A percentile compares a stretch with the other conserved stretches of the same genome.
phyloP scores from a whole-genome alignment of 176 grass and related monocot genomes.

The Cenchrus americanus region DNA sequence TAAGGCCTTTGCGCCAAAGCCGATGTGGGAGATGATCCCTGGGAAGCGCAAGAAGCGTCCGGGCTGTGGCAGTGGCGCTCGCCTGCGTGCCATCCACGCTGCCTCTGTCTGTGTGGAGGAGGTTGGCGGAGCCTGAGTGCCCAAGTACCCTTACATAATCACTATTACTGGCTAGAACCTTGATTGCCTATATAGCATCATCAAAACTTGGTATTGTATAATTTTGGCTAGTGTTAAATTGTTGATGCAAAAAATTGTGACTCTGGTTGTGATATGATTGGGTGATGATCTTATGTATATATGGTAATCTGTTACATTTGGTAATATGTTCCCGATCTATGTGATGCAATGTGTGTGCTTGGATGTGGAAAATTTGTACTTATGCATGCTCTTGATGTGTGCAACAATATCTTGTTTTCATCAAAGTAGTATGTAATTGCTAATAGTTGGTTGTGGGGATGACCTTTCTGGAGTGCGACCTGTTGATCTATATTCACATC shows the following conservation, averaged over 20 bases:
- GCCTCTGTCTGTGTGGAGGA: slow-evolving; percentile 34
- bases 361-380: slow-evolving; percentile 26
- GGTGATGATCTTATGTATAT: slow-evolving; percentile 43
- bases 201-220: slow-evolving; percentile 49
- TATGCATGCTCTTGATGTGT: neutral
- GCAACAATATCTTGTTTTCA: neutral
- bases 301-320: slow-evolving; percentile 19
- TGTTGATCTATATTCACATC: neutral
- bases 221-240: slow-evolving; percentile 33
- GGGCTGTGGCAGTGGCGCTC: slow-evolving; percentile 37
- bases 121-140: slow-evolving; percentile 38
- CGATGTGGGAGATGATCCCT: slow-evolving; percentile 45
- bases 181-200: slow-evolving; percentile 27
- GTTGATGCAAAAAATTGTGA: slow-evolving; percentile 23
- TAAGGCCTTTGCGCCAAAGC: slow-evolving; percentile 2
- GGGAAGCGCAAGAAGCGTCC: slow-evolving; percentile 51
- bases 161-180: slow-evolving; percentile 18
- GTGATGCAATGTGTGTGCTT: neutral
- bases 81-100: slow-evolving; percentile 19
- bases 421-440: neutral
- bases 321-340: neutral
- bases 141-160: slow-evolving; percentile 35
- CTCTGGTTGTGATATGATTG: slow-evolving; percentile 34
- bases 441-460: neutral
- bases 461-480: neutral